phyloP scores from a whole-genome alignment of 768 basidiomycete genomes.

The Boletus fagicola region DNA sequence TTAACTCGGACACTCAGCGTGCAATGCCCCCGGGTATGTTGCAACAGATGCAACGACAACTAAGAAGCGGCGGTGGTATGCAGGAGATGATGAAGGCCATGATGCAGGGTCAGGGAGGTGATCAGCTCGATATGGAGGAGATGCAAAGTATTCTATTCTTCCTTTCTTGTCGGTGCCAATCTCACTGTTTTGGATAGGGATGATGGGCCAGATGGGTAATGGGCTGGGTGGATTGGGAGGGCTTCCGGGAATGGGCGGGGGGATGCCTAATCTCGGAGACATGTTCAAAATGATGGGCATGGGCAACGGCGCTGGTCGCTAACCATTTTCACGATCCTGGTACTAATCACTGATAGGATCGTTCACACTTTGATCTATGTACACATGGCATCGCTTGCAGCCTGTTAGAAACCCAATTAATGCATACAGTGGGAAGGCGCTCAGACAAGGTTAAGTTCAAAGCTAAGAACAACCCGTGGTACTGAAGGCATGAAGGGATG shows the following conservation, averaged over 20 bases:
- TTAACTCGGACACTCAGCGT: constrained; percentile 47
- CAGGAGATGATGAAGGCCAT: constrained; percentile 98
- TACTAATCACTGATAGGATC: background rate
- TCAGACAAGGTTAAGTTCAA: constrained; percentile 33
- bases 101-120: constrained; percentile 93
- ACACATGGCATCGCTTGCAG: constrained; percentile 19
- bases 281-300: constrained; percentile 91
- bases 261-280: constrained; percentile 69
- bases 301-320: constrained; percentile 48
- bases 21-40: constrained; percentile 95
- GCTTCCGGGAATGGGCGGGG: constrained; percentile 50
- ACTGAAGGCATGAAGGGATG: constrained; percentile 10
- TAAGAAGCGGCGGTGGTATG: constrained; percentile 82
- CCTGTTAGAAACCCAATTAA: constrained; percentile 15
- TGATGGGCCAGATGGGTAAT: constrained; percentile 87
- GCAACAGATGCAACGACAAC: constrained; percentile 85
- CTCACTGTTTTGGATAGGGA: constrained; percentile 46
- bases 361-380: constrained; percentile 14
- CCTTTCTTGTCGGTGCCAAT: constrained; percentile 1
- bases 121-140: constrained; percentile 89
- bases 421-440: constrained; percentile 6
- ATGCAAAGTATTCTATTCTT: constrained; percentile 69
- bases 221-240: constrained; percentile 61
- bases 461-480: constrained; percentile 5
- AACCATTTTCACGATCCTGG: constrained; percentile 8